A percentile compares a stretch with the other conserved stretches of the same genome.
These are phyloP conservation scores for Xylariaceae sp. DNA, from an alignment of 2,329 filamentous ascomycete genomes.

Conservation along the genomic window DNA sequence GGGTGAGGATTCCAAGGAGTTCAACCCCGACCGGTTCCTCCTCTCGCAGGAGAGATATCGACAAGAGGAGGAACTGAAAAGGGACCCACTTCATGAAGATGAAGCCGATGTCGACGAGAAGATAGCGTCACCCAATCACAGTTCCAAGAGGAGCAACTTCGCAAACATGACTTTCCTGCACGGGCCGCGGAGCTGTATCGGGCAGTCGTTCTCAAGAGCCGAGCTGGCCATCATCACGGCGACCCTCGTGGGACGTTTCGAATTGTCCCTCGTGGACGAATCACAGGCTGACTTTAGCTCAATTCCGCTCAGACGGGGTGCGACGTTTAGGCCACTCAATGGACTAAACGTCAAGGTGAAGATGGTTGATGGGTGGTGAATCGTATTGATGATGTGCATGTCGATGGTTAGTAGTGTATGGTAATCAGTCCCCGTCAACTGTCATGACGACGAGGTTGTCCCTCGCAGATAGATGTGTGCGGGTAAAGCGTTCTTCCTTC, in stretches of 20 bases:
- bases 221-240: constrained; percentile 16
- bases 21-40: constrained; percentile 16
- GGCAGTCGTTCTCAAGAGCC: constrained; percentile 16
- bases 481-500: neutral
- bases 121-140: constrained; percentile 34
- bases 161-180: constrained; percentile 19
- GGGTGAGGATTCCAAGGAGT: constrained; percentile 15
- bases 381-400: constrained; percentile 13
- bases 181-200: constrained; percentile 17
- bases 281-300: constrained; percentile 10
- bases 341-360: constrained; percentile 12
- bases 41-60: neutral
- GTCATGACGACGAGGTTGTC: neutral
- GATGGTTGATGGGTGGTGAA: constrained; percentile 12
- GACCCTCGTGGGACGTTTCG: constrained; percentile 14
- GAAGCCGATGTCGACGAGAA: constrained; percentile 31
- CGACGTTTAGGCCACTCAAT: constrained; percentile 13
- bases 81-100: constrained; percentile 9
- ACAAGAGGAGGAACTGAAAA: constrained; percentile 3
- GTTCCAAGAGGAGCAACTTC: constrained; percentile 16
- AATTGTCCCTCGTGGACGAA: constrained; percentile 13
- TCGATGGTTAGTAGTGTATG: neutral
- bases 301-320: constrained; percentile 12
- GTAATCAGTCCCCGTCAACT: neutral
- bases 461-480: neutral